These are phyloP conservation scores for Orbilia quercus DNA, from an alignment of 2,329 filamentous ascomycete genomes.

Conservation along the genomic window DNA sequence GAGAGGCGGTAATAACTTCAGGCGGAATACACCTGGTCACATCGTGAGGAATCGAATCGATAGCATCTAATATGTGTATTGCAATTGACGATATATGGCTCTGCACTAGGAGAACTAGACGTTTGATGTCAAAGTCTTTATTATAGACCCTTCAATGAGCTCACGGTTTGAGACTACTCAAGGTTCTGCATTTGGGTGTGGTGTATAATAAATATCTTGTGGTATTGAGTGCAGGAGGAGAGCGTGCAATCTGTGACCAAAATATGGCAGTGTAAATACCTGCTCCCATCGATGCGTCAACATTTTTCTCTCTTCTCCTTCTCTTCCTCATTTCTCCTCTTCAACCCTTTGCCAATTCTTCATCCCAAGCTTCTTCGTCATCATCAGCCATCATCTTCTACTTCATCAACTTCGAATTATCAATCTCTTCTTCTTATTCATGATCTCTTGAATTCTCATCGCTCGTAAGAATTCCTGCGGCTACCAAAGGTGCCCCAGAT, in stretches of 20 bases:
- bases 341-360: neutral
- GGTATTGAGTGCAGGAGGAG: too few species aligned
- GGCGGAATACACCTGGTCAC: too few species aligned
- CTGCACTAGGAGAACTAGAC: too few species aligned
- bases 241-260: constrained; percentile 6
- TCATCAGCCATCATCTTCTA: constrained; percentile 4
- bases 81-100: too few species aligned
- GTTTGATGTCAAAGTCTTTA: too few species aligned
- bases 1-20: too few species aligned
- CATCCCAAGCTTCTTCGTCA: neutral
- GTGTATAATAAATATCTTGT: too few species aligned
- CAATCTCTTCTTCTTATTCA: neutral
- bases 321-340: neutral
- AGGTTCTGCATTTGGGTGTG: too few species aligned
- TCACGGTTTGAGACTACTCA: too few species aligned
- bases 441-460: neutral
- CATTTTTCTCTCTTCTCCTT: neutral
- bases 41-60: too few species aligned
- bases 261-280: neutral
- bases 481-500: neutral
- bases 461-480: neutral
- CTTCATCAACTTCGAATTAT: neutral
- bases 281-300: neutral
- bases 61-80: too few species aligned
- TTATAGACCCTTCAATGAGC: too few species aligned